Evolutionary conservation across 495 filamentous ascomycete species (phyloP), one percentile per base, ranked within the genome.

Genomic region (Annulohypoxylon maeteangense): DNA sequence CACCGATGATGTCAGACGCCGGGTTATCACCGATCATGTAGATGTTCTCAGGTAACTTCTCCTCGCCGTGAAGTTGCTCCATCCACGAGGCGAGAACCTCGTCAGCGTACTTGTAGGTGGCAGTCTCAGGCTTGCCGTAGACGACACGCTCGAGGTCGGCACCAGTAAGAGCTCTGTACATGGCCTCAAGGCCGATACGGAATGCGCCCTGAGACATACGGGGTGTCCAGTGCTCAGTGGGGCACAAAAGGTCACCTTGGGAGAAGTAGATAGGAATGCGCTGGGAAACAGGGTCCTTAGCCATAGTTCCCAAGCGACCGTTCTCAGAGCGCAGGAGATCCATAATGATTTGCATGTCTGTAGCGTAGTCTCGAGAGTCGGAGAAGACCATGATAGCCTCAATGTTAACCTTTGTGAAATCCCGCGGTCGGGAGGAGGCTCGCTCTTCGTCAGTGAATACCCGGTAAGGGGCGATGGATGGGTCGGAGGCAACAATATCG

Each of bases 21-120:
- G 90, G 91, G 81, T 93, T 93, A 81, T 93, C 91, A 70, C 91
- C 91, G 38, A 93, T 81, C 91, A 93, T 93, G 86, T 93, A 93
- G 76, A 93, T 81, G 79, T 93, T 92, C 72, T 87, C 73, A 7
- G 91, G 91, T 2, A 93, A 81, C 38, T 79, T 81, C 80, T 90
- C 87, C 77, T 92, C 89, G 78, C 88, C 88, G 80, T 93, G 90
- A 72, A 93, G 85, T 75, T 87, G 77, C 58, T 91, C 90, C 90
- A 92, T 92, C 91, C 90, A 93, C 53, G 85, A 84, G 23, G 86
- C 82, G 47, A 93, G 85, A 10, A 92, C 90, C 78, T 92, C 90
- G 62, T 93, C 91, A 57, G 91, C 91, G 80, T 92, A 93, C 77
- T 89, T 91, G 87, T 93, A 93, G 23, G 91, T 92, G 22, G 91